These are phyloP conservation scores for Coemansia sp. DNA, from an alignment of 192 early-diverging fungal genomes.

Conservation along the genomic window DNA sequence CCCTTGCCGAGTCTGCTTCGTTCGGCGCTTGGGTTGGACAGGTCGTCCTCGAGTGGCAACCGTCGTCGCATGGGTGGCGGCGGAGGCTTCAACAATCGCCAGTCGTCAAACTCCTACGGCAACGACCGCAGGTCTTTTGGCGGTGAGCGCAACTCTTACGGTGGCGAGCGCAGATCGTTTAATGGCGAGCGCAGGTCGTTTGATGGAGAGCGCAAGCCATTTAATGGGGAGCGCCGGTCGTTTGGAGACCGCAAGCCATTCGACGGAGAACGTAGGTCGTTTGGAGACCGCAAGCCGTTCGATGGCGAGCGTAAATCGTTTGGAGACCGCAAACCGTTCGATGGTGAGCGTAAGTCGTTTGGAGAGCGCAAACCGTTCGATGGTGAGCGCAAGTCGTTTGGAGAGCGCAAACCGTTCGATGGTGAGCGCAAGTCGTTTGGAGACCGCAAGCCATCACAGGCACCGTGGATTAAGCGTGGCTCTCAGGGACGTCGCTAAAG, in stretches of 20 bases:
- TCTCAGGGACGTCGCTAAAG: neutral
- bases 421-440: neutral
- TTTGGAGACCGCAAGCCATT: constrained; percentile 3
- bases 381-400: neutral
- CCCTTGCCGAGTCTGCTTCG: constrained; percentile 19
- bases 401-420: neutral
- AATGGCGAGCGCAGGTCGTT: neutral
- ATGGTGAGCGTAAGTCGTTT: neutral
- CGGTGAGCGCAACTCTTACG: neutral
- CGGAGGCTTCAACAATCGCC: neutral
- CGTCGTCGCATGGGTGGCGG: constrained; percentile 12
- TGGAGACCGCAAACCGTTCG: neutral
- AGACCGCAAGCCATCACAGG: neutral
- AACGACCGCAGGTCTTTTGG: constrained; percentile 9
- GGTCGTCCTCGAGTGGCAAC: neutral
- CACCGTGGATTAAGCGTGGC: constrained; percentile 20
- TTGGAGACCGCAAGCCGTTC: constrained; percentile 1
- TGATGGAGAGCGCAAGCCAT: neutral
- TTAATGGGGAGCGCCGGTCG: neutral
- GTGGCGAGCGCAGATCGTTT: neutral
- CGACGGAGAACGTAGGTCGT: neutral
- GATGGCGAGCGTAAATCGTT: neutral
- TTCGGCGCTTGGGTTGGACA: neutral
- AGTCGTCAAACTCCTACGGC: constrained; percentile 6
- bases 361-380: neutral